Conservation (phyloP, 139 green algal genomes). For the Closterium sp. region DNA sequence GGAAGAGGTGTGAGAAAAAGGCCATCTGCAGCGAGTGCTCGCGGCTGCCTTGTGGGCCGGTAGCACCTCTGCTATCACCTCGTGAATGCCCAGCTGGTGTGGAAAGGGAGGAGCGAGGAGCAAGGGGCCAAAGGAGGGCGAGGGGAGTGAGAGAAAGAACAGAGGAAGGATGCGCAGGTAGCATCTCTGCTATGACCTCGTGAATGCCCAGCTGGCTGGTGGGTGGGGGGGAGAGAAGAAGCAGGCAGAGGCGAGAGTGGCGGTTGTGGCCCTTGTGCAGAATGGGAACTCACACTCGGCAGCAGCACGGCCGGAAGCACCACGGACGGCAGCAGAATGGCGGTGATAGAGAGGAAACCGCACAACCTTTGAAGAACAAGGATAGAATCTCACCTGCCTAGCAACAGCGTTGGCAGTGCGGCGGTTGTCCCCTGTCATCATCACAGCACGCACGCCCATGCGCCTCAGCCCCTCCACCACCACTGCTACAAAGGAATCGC, state of each 20-base stretch:
- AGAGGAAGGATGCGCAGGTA: slow-evolving; percentile 63
- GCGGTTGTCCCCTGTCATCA: slow-evolving; percentile 82
- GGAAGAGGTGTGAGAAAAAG: neutral
- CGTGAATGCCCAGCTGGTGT: slow-evolving; percentile 39
- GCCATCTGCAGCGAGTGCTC: slow-evolving; percentile 59
- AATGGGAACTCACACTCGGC: no score
- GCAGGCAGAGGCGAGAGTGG: neutral
- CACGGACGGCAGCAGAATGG: neutral
- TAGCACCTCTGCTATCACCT: slow-evolving; percentile 73
- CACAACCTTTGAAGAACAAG: no score
- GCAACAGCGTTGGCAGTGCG: slow-evolving; percentile 74
- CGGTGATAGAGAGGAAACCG: neutral
- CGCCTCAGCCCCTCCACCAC: slow-evolving; percentile 61
- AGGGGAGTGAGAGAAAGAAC: neutral
- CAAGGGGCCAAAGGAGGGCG: no score
- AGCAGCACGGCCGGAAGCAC: no score
- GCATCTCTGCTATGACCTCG: slow-evolving; percentile 69
- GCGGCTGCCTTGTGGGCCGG: slow-evolving; percentile 69
- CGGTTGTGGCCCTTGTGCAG: neutral
- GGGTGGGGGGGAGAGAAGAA: no score
- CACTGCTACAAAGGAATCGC: slow-evolving; percentile 75
- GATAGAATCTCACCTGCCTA: slow-evolving; percentile 39
- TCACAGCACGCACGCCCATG: no score
- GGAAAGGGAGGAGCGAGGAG: neutral
- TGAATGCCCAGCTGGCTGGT: slow-evolving; percentile 45